Evolutionary conservation across 768 basidiomycete species (phyloP).

Genomic region (Tulasnella sp.): DNA sequence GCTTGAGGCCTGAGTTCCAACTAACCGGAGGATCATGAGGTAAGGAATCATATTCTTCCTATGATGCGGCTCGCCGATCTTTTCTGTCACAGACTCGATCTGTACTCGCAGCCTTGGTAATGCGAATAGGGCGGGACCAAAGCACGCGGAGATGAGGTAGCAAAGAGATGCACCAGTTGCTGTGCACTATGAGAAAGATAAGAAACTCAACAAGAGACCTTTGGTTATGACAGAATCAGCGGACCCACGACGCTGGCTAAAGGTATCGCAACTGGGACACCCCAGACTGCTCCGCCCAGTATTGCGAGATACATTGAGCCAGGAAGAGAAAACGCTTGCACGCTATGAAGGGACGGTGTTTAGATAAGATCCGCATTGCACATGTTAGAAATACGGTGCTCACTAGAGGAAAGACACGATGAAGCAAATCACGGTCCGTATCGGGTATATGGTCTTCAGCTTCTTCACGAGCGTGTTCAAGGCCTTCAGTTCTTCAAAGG

Average conservation of each 20-base stretch:
- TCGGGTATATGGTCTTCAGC: slow-evolving; percentile 80
- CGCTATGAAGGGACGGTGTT: slow-evolving; percentile 34
- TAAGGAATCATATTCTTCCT: slow-evolving; percentile 81
- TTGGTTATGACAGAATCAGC: not conserved
- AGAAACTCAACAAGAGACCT: too few species aligned
- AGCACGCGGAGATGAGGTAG: slow-evolving; percentile 82
- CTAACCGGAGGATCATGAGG: slow-evolving; percentile 60
- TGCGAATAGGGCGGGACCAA: slow-evolving; percentile 77
- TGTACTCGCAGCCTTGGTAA: slow-evolving; percentile 74
- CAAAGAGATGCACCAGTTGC: slow-evolving; percentile 85
- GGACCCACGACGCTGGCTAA: slow-evolving; percentile 57
- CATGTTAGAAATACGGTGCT: slow-evolving; percentile 27
- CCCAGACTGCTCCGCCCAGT: slow-evolving; percentile 92
- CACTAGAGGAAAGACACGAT: slow-evolving; percentile 86
- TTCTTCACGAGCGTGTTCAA: slow-evolving; percentile 82
- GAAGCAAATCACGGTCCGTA: slow-evolving; percentile 77
- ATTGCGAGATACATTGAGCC: slow-evolving; percentile 98
- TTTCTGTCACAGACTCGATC: slow-evolving; percentile 70
- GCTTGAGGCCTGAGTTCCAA: not conserved
- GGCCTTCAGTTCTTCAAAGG: slow-evolving; percentile 77
- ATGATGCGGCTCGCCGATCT: slow-evolving; percentile 51
- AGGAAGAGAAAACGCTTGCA: slow-evolving; percentile 93
- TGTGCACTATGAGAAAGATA: slow-evolving; percentile 47
- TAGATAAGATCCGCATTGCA: not conserved
- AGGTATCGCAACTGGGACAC: slow-evolving; percentile 71